Evolutionary conservation across 768 basidiomycete genomes (phyloP).

Genomic region (Xerocomus brunneocitrinus): DNA sequence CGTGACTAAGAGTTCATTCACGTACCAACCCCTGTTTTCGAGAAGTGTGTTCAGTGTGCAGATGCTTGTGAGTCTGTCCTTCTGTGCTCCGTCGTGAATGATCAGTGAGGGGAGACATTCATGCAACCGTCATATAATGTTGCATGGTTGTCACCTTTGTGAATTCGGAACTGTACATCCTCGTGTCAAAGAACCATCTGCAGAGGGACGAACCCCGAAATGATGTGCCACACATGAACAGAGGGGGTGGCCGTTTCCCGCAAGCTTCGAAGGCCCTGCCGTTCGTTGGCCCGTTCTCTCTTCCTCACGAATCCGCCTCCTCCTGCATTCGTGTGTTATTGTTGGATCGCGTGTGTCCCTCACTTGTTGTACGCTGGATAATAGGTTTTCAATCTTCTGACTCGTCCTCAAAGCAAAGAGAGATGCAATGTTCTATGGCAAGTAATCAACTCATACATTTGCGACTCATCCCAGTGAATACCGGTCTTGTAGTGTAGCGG

Average conservation of each 20-base stretch:
- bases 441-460: no score
- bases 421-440: neutral
- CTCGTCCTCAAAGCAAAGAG: no score
- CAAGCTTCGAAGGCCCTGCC: neutral
- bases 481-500: constrained; percentile 34
- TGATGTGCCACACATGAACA: neutral
- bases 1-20: neutral
- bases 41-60: neutral
- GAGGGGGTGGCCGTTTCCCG: neutral
- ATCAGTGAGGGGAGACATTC: neutral
- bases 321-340: no score
- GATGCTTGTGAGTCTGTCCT: neutral
- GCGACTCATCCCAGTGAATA: no score
- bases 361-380: no score
- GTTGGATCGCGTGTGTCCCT: no score
- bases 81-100: neutral
- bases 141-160: neutral
- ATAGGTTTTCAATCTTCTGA: no score
- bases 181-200: neutral
- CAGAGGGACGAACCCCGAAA: neutral
- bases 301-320: no score
- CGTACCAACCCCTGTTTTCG: no score
- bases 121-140: neutral
- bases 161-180: neutral
- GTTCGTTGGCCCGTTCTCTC: no score